Base-by-base conservation (phyloP, 805 yeast species). In the Blastobotrys robertii region DNA sequence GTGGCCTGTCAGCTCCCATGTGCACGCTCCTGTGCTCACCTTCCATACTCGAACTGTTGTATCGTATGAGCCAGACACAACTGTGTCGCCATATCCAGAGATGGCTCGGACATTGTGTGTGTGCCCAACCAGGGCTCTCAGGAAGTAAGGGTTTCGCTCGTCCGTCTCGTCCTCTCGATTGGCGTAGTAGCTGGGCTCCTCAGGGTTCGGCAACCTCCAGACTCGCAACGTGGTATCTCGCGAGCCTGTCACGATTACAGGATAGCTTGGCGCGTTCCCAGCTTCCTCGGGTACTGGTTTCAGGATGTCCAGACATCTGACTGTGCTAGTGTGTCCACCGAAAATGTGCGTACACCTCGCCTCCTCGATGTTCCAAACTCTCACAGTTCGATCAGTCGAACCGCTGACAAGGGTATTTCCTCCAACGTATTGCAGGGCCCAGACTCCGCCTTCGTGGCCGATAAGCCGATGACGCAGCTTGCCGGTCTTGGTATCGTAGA, bases 371-470 rank as follows among this genome's bases (percentile, higher is more conserved):
- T 88, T 85, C 98, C 98, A 92, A 3, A 92, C 78, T 45, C 98
- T 73, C 2, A 92, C 94, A 0, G 95, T 81, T 52, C 96, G 74
- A 63, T 92, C 98, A 0, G 97, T 90, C 1, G 95, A 82, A 0
- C 97, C 98, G 46, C 94, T 83, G 1, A 90, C 95, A 37, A 92
- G 69, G 7, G 87, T 85, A 43, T 62, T 63, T n/a, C 55, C 53
- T 15, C 84, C 87, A 43, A 75, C 70, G 57, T 87, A 88, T 62
- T 90, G 86, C 59, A 92, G 70, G 1, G 98, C 97, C 98, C 98
- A 92, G 4, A 92, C 98, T 33, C 98, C 98, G 37, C 98, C 98
- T 43, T 83, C 94, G 58, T 92, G 98, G 6, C 96, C 97, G 35
- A 72, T 69, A 36, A 92, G 68, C 4, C 78, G 77, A 34, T 73